These are phyloP conservation scores for Naganishia randhawae DNA, from an alignment of 768 basidiomycete genomes.

Conservation along the genomic window DNA sequence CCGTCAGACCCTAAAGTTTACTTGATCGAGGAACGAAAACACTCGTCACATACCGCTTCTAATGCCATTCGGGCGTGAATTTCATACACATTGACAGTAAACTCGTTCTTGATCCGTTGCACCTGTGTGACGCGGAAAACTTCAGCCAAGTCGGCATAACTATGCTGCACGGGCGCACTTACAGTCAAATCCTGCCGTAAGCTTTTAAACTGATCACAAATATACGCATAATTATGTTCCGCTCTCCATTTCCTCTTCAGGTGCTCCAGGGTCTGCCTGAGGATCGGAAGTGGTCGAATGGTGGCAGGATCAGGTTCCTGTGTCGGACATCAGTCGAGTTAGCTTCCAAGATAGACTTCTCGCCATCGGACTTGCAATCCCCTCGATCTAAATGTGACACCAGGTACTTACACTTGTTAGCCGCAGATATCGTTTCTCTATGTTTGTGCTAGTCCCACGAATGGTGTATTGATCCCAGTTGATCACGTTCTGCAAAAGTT, in stretches of 20 bases:
- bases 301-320: conserved; percentile 92
- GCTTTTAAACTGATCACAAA: conserved; percentile 97
- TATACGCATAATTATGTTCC: conserved; percentile 75
- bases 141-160: not conserved
- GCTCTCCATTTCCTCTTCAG: conserved; percentile 80
- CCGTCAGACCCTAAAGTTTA: too few species aligned
- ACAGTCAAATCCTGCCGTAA: conserved; percentile 95
- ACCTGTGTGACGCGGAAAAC: conserved; percentile 59
- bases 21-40: conserved; percentile 3
- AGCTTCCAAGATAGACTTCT: too few species aligned
- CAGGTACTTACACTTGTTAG: conserved; percentile 71
- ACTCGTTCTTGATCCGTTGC: conserved; percentile 96
- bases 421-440: conserved; percentile 94
- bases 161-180: conserved; percentile 50
- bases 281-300: conserved; percentile 79
- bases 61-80: conserved; percentile 97
- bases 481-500: conserved; percentile 72
- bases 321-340: conserved; percentile 9
- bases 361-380: too few species aligned
- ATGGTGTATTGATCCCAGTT: conserved; percentile 96
- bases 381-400: too few species aligned
- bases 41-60: conserved; percentile 64
- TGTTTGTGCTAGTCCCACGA: conserved; percentile 78
- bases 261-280: conserved; percentile 77
- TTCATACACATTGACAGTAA: conserved; percentile 95